Base-by-base conservation (phyloP, 169 alveolate species). In the Cyclospora cayetanensis region DNA sequence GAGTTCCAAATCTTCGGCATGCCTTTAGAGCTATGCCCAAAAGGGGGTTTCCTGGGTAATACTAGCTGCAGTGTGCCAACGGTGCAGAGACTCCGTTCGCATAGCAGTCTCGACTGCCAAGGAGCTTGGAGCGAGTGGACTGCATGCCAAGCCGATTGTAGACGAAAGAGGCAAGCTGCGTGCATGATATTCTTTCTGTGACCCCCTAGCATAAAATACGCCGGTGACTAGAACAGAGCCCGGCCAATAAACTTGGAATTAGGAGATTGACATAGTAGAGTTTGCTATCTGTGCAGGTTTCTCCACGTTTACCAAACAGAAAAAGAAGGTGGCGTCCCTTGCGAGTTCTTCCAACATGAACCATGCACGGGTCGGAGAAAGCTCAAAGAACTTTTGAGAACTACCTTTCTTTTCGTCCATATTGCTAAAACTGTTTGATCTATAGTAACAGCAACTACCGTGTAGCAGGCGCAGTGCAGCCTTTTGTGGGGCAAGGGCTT, bases 91-190 rank as follows among this genome's bases (percentile, higher is more conserved):
- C 89, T 79, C 27, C 39, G n/a, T 22, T 52, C 68, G 39, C 89
- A 79, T 41, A 9, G 4, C 35, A 79, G 89, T 72, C 89, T 79
- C 27, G 89, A 79, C 37, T 79, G 89, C 46, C 89, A 79, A 50
- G 89, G 89, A 31, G 89, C 89, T 20, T 79, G 89, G 89, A 79
- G 89, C 89, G 89, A 79, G 89, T 79, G 89, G 89, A 79, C 89
- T 11, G 89, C 89, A 29, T 79, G 89, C 52, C 89, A 79, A 52
- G 89, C 89, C 63, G 89, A 79, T 25, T 79, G 89, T 25, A 29
- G 89, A 52, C 72, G 89, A 2, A 79, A 79, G 43, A 79, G 89
- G 89, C 74, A 50, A 12, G 87, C 60, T 46, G 60, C 11, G n/a
- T n/a, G n/a, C n/a, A n/a, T n/a, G n/a, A n/a, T n/a, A n/a, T n/a